Conservation (phyloP, 2,329 filamentous ascomycete genomes). For the Apiospora pterosperma region DNA sequence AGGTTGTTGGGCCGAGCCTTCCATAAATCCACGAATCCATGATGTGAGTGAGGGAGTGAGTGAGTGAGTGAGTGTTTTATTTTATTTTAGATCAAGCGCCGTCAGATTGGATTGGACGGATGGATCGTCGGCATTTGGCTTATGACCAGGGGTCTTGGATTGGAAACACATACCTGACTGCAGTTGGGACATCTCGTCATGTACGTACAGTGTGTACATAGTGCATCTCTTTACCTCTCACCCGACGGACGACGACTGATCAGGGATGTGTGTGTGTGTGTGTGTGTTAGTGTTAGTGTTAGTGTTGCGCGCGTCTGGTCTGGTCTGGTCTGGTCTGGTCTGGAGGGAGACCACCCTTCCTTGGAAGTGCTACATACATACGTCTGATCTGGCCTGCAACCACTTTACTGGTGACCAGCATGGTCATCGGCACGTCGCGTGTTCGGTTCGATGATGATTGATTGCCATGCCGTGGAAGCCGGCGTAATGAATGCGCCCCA, state of each 20-base stretch:
- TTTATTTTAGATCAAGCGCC: constrained; percentile 1
- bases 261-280: not conserved
- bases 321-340: not conserved
- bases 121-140: not conserved
- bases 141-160: not conserved
- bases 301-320: not conserved
- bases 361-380: not conserved
- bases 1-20: not conserved
- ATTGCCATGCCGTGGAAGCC: not conserved
- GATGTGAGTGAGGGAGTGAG: too few species aligned
- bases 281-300: not conserved
- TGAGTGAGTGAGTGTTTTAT: not conserved
- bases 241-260: not conserved
- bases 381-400: not conserved
- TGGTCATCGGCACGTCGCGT: not conserved
- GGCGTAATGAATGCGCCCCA: not conserved
- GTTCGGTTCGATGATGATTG: not conserved
- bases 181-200: not conserved
- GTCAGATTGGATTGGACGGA: not conserved
- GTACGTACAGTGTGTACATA: constrained; percentile 1
- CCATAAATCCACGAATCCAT: not conserved
- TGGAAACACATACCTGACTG: not conserved
- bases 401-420: constrained; percentile 1
- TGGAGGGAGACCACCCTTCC: not conserved
- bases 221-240: not conserved